Percentiles rank a stretch among this genome's conserved stretches.
Conservation (phyloP, 2,329 filamentous ascomycete species). For the Talaromyces piceae region DNA sequence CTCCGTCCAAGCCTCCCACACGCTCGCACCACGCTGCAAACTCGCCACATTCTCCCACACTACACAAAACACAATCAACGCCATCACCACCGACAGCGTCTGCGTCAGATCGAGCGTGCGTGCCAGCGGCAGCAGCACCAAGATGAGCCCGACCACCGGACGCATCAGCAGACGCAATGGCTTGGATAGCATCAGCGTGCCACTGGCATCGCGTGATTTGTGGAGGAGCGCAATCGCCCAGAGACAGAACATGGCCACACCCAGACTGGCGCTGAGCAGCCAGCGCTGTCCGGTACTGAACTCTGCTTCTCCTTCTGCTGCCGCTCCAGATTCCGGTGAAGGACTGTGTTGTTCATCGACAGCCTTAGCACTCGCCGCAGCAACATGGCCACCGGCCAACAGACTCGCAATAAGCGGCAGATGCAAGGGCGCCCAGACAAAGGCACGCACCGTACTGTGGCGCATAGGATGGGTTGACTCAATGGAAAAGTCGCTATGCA, state of each 20-base stretch:
- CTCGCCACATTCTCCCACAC: constrained; percentile 39
- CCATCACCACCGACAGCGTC: constrained; percentile 39
- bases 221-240: constrained; percentile 33
- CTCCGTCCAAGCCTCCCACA: constrained; percentile 25
- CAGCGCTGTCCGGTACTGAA: constrained; percentile 41
- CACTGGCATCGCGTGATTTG: constrained; percentile 29
- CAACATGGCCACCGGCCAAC: constrained; percentile 43
- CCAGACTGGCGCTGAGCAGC: constrained; percentile 42
- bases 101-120: constrained; percentile 24
- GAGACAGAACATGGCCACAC: constrained; percentile 40
- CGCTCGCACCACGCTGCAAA: constrained; percentile 16
- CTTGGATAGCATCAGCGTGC: constrained; percentile 27
- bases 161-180: constrained; percentile 19
- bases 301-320: constrained; percentile 21
- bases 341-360: too few relatives aligned
- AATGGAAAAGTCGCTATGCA: constrained; percentile 42
- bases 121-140: constrained; percentile 30
- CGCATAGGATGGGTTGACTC: constrained; percentile 39
- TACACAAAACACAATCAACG: constrained; percentile 35
- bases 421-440: constrained; percentile 41
- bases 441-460: constrained; percentile 39
- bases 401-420: constrained; percentile 40
- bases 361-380: constrained; percentile 31
- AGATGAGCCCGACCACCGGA: constrained; percentile 29
- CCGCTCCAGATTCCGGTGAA: too few relatives aligned